Percentiles rank a stretch among this genome's conserved stretches.
These are phyloP conservation scores for Cytospora piceicola DNA, from an alignment of 2,329 filamentous ascomycete species.

Conservation along the genomic window DNA sequence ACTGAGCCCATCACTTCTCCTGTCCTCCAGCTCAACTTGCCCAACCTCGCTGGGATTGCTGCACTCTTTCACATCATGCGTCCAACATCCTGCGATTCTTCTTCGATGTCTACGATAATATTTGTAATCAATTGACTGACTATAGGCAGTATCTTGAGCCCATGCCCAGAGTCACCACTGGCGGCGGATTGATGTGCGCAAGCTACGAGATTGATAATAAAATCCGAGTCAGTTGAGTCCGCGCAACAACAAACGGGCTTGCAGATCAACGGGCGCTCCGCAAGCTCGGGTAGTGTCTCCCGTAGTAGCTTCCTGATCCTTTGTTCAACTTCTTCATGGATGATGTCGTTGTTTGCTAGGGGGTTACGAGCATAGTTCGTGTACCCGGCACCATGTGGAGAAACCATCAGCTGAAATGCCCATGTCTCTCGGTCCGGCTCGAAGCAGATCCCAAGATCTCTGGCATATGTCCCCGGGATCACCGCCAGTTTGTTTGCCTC, in stretches of 20 bases:
- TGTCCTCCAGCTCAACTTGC: neutral
- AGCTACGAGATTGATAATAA: slow-evolving; percentile 62
- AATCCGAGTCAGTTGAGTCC: slow-evolving; percentile 64
- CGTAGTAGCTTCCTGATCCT: slow-evolving; percentile 54
- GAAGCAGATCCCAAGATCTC: slow-evolving; percentile 68
- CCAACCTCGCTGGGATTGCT: neutral
- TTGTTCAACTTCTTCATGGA: slow-evolving; percentile 57
- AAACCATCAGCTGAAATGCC: slow-evolving; percentile 63
- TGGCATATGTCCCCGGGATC: slow-evolving; percentile 63
- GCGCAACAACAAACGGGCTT: slow-evolving; percentile 67
- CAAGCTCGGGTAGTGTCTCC: slow-evolving; percentile 56
- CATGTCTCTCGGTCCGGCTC: slow-evolving; percentile 63
- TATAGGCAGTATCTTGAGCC: slow-evolving; percentile 65
- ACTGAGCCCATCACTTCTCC: neutral
- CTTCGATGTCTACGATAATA: slow-evolving; percentile 50
- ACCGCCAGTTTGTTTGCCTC: slow-evolving; percentile 58
- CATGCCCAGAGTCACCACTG: slow-evolving; percentile 64
- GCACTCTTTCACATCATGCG: slow-evolving; percentile 54
- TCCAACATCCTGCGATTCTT: slow-evolving; percentile 48
- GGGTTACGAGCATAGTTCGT: slow-evolving; percentile 53
- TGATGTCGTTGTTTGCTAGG: slow-evolving; percentile 47
- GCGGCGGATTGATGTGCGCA: slow-evolving; percentile 53
- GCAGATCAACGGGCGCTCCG: slow-evolving; percentile 59
- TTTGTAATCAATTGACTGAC: slow-evolving; percentile 59
- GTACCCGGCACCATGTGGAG: slow-evolving; percentile 62